Evolutionary conservation across 2,329 filamentous ascomycete genomes (phyloP), one percentile per base, ranked within the genome.

Genomic region (Calonectria crousiana): DNA sequence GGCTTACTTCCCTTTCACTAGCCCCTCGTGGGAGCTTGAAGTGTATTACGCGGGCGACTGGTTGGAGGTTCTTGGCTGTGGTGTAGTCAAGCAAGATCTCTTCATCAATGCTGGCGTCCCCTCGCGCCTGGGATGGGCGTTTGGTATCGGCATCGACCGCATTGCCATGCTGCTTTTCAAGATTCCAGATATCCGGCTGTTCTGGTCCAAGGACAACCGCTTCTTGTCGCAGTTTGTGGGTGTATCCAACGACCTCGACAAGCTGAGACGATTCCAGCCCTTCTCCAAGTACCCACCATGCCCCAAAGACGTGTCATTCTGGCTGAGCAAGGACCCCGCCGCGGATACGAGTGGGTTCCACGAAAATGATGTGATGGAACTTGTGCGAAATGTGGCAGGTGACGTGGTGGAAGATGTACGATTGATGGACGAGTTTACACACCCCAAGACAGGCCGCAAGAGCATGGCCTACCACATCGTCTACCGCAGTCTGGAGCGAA

Each of bases 141-240:
- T 98, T 85, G 97, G 97, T 44, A 89, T 98, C 23, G 97, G 97
- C 3, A 90, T 99, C 34, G 97, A 99, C 85, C 92, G 97, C 75
- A 96, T 99, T 76, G 96, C 97, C 74, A 99, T 99, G 97, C 91
- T 99, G 44, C 91, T 99, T 30, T 99, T 98, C 88, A 93, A 95
- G 73, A 98, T 99, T 73, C 95, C 96, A 0, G 97, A 99, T 82
- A 99, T 99, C 79, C 93, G 97, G 16, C 92, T 98, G 6, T 98
- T 99, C 87, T 99, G 97, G 97, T 97, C 95, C 38, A 88, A 89
- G 69, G 97, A 99, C 83, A 82, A 89, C 79, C 92, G 97, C 11
- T 99, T 99, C 86, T 86, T 98, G n/a, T 88, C 87, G 14, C 97
- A 99, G 84, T 99, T 99, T 85, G 87, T 86, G 28, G 91, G 91